Conservation (phyloP, 768 basidiomycete species). For the Sporobolomyces roseus region DNA sequence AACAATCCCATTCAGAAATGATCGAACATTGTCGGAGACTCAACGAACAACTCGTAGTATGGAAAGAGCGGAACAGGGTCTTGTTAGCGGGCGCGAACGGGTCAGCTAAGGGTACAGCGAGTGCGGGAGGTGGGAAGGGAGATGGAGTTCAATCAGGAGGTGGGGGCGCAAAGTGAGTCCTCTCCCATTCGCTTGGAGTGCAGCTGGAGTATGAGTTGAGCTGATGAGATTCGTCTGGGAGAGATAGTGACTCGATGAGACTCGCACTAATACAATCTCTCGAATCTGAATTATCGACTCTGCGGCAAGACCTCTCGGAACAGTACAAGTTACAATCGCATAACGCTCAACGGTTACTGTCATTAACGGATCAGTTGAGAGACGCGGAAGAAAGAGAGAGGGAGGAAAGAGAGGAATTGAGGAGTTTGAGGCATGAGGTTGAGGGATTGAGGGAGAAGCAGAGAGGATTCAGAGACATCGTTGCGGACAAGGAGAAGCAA, state of each 20-base stretch:
- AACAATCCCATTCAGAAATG: constrained; percentile 73
- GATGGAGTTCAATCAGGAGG: neutral
- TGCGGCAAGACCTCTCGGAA: constrained; percentile 86
- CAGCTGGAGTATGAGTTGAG: neutral
- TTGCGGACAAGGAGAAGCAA: constrained; percentile 60
- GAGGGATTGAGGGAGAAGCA: constrained; percentile 69
- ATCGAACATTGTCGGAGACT: constrained; percentile 92
- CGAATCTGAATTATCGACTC: constrained; percentile 85
- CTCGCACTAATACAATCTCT: constrained; percentile 85
- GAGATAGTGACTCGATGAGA: constrained; percentile 69
- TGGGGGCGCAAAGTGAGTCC: constrained; percentile 61
- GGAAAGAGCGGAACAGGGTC: constrained; percentile 87
- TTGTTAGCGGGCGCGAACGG: constrained; percentile 62
- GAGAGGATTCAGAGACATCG: constrained; percentile 74
- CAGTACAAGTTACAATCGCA: constrained; percentile 95
- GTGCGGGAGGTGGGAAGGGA: neutral
- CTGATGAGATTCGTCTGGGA: neutral
- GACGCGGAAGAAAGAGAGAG: constrained; percentile 86
- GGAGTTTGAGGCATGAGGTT: constrained; percentile 73
- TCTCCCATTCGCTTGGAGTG: neutral
- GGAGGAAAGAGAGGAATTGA: constrained; percentile 71
- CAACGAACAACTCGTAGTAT: constrained; percentile 82
- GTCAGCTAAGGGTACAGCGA: neutral
- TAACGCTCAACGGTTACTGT: constrained; percentile 84
- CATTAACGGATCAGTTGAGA: constrained; percentile 90